Base-by-base conservation (phyloP, 1,284 basidiomycete genomes). In the Gymnopus androsaceus region DNA sequence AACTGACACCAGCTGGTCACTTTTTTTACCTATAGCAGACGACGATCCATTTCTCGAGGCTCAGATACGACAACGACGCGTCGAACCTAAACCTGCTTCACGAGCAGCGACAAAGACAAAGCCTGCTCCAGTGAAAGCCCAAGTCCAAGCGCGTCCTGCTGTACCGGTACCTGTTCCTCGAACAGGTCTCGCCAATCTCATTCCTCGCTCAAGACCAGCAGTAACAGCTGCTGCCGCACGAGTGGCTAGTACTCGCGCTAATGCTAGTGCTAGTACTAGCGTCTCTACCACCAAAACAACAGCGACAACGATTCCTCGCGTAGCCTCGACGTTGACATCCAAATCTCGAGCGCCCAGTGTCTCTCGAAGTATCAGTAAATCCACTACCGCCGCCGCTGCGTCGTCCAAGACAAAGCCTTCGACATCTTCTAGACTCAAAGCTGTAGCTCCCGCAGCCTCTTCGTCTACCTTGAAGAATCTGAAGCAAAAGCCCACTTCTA, bases 21-120 rank as follows among this genome's bases (percentile, higher is more conserved):
- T 19, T 37, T 28, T 5, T 8, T 31, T 9, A 19, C n/a, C 14
- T 14, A 7, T 40, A 31, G 19, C 50, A 64, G 66, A 65, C 42
- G 62, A 57, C 47, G 68, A 69, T 44, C 65, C 68, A 49, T 66
- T 66, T 2, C 67, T 69, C 31, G 51, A 57, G 23, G 17, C 21
- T 30, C 40, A 17, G 21, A 44, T 14, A 19, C 31, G 36, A 11
- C 7, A 17, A 21, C 28, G 28, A 36, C 19, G 31, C 4, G 31
- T 27, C 12, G 21, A 42, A 15, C 19, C 36, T 17, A 49, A 57
- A 21, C 31, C 40, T 31, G 12, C 33, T 17, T 45, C 54, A 9
- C 51, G 28, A 31, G 8, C 51, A 19, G 12, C 38, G 28, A 17
- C 42, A 7, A 28, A 31, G 23, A 51, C 19, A 57, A 54, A 53